Evolutionary conservation across 2,329 filamentous ascomycete genomes (phyloP), one percentile per base, ranked within the genome.

Genomic region (Diaporthe amygdali): DNA sequence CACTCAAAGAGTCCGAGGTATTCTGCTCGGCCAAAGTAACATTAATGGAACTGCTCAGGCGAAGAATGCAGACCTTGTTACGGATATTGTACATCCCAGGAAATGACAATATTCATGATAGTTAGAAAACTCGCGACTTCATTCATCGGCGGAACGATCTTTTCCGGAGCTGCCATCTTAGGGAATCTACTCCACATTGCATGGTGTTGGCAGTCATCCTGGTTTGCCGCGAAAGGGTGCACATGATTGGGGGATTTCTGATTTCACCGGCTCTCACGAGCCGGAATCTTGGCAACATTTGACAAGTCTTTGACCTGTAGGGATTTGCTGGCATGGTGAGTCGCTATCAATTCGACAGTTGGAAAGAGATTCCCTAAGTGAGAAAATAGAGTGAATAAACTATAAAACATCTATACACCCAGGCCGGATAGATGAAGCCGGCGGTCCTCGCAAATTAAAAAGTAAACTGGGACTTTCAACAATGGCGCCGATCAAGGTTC

Each of bases 241-340:
- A 41, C 34, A 27, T 56, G 54, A 56, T 56, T 56, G 54, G 54
- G 54, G 54, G 54, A 56, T 56, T 56, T 56, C 54, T 20, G 37
- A 56, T 39, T 56, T 56, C n/a, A 27, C 54, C 54, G 54, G 0
- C 27, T 27, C 34, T 41, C 14, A 41, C 25, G 37, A 34, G 22
- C 34, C 54, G 54, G 54, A 56, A 27, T 39, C 39, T 56, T 56
- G 34, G 39, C 54, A 56, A 56, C 54, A 39, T 25, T 56, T 37
- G 54, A 27, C 34, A 56, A 27, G 34, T 8, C 54, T 41, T 41
- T 17, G 7, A 56, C 34, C 12, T 56, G 32, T 25, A 12, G n/a
- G 12, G 7, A 51, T 8, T 56, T 41, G 54, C 34, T 39, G 14
- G 14, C 22, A 27, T 39, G 7, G n/a, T 27, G 14, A 56, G 22